Evolutionary conservation across 805 yeast genomes (phyloP), one percentile per base, ranked within the genome.

Genomic region (Kazachstania kunashirensis): DNA sequence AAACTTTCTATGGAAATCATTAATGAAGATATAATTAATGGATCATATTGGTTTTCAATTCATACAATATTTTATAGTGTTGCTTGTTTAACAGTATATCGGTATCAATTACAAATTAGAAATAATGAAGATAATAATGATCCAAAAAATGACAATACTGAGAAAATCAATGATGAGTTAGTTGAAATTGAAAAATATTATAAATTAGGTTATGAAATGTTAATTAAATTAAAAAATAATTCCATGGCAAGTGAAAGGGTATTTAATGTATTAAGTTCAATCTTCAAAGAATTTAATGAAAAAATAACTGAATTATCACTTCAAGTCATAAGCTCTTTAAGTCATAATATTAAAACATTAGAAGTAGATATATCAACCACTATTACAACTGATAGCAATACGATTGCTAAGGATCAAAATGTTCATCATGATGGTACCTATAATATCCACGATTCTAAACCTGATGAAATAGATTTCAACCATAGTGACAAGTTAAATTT

Each of bases 21-120:
- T 43, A 70, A 73, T 45, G 74, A 77, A 43, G 69, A 78, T 40
- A 67, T 84, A 57, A 63, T 86, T 27, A 74, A 78, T 45, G 95
- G 95, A 1, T 82, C 92, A 2, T 88, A 86, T 53, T 85, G 95
- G 95, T 86, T 84, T 53, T 77, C 92, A 6, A 81, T 83, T 52
- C 86, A 86, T 56, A 84, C 95, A 0, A 79, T 86, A 5, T 86
- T 85, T 55, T 84, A 84, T 60, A 78, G 94, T 2, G 85, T 85
- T 41, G 94, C 95, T 1, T 82, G 94, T 51, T 65, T 85, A 48
- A 81, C 84, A 13, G 84, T 79, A 50, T 84, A 46, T 31, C 43
- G 46, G 19, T 47, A 49, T 43, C 49, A 44, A 29, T 32, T 36
- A 20, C 24, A 35, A 12, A 30, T 10, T n/a, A 19, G 17, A 13